These are phyloP conservation scores for Curvularia eragrostidis DNA, from an alignment of 2,329 filamentous ascomycete genomes.

Conservation along the genomic window DNA sequence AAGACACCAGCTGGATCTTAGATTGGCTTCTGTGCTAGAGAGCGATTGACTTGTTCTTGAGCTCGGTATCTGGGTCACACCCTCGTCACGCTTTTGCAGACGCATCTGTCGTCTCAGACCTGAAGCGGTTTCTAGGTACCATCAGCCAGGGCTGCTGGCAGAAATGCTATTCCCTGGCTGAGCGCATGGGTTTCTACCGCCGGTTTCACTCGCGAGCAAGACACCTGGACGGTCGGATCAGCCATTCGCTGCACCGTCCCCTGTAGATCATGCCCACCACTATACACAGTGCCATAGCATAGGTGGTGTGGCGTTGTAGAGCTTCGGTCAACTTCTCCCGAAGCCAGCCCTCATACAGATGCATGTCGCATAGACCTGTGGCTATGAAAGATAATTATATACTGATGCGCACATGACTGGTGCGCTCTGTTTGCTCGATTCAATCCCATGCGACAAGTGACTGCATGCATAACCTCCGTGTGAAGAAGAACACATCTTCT, in stretches of 20 bases:
- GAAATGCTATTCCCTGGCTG: conserved; percentile 1
- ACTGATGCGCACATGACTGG: conserved; percentile 4
- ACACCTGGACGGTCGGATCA: not conserved
- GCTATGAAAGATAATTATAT: conserved; percentile 1
- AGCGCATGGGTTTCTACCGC: not conserved
- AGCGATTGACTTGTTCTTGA: not conserved
- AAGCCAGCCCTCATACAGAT: not conserved
- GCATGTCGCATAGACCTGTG: not conserved
- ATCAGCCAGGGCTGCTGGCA: not conserved
- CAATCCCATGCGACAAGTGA: not conserved
- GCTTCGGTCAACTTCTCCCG: not conserved
- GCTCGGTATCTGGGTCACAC: conserved; percentile 1
- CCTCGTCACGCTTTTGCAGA: not conserved
- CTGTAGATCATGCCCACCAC: not conserved
- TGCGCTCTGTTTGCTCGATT: not conserved
- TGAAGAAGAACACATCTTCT: not conserved
- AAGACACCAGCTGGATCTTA: conserved; percentile 40
- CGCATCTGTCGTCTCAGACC: not conserved
- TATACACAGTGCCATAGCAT: not conserved
- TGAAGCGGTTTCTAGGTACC: not conserved
- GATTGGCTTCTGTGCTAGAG: conserved; percentile 5
- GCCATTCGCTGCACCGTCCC: not conserved
- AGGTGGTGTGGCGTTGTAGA: not conserved
- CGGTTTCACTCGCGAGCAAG: not conserved
- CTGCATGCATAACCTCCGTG: not conserved